These are phyloP conservation scores for Teunomyces gatunensis DNA, from an alignment of 805 yeast species.

Conservation along the genomic window DNA sequence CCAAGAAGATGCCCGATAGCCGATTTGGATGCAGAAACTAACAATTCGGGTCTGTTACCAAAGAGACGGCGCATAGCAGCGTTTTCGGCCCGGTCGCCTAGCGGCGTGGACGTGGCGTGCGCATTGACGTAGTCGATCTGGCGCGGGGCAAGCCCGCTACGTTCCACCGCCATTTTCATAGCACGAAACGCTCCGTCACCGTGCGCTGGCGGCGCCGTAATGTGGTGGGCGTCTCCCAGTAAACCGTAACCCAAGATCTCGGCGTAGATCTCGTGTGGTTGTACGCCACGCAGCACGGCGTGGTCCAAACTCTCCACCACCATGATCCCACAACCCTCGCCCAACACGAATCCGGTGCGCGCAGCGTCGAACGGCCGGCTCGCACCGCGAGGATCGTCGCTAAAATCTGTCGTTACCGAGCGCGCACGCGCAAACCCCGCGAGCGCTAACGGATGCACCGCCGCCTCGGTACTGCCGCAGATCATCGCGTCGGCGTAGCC, in stretches of 20 bases:
- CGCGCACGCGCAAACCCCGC: constrained; percentile 92
- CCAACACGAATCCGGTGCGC: constrained; percentile 84
- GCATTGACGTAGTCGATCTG: constrained; percentile 83
- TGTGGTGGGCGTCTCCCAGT: constrained; percentile 88
- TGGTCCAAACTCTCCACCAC: constrained; percentile 75
- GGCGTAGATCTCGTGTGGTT: constrained; percentile 61
- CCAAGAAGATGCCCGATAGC: constrained; percentile 93
- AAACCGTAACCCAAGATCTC: constrained; percentile 87
- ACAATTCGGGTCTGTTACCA: constrained; percentile 25
- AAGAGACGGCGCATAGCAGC: constrained; percentile 64
- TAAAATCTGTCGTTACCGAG: constrained; percentile 64
- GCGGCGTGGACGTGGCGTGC: constrained; percentile 89
- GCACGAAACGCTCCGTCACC: constrained; percentile 86
- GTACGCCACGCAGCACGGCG: constrained; percentile 58
- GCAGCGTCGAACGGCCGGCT: constrained; percentile 83
- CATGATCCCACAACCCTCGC: constrained; percentile 89
- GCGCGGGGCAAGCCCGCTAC: constrained; percentile 45
- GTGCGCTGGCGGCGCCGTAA: constrained; percentile 81
- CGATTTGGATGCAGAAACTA: constrained; percentile 83
- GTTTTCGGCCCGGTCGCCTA: constrained; percentile 90
- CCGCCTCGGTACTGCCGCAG: constrained; percentile 92
- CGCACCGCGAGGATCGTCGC: constrained; percentile 60
- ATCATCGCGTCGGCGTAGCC: constrained; percentile 85
- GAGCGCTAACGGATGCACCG: constrained; percentile 80
- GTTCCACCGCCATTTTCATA: constrained; percentile 70